Conservation (phyloP, 176 grass and related monocot genomes). For the Chloris gayana region DNA sequence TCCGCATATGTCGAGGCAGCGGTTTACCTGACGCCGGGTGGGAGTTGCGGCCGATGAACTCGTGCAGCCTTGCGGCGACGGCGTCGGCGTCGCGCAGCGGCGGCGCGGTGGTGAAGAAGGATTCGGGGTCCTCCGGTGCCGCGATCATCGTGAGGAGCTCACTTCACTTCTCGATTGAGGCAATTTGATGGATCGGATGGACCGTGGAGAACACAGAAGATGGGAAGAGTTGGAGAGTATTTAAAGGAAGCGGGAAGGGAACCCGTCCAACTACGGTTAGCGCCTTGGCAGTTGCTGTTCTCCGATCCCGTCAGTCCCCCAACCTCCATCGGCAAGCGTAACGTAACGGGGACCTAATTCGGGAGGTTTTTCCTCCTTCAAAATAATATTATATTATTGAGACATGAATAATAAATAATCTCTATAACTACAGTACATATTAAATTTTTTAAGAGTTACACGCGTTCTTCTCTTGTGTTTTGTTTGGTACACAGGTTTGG, state of each 20-base stretch:
- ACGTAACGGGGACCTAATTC: neutral
- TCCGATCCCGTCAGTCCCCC: neutral
- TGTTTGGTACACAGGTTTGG: too few species aligned
- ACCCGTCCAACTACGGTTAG: neutral
- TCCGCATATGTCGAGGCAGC: neutral
- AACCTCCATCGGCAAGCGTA: neutral
- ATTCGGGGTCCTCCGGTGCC: conserved; percentile 36
- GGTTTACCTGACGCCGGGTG: conserved; percentile 22
- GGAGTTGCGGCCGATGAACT: conserved; percentile 54
- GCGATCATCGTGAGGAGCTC: conserved; percentile 26
- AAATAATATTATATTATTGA: too few species aligned
- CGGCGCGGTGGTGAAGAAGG: conserved; percentile 64
- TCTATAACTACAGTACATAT: too few species aligned
- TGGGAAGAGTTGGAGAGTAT: too few species aligned
- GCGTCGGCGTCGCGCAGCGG: conserved; percentile 50
- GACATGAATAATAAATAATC: too few species aligned
- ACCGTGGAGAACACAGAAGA: neutral
- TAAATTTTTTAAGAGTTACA: too few species aligned
- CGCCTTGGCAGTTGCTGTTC: neutral
- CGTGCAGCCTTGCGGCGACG: conserved; percentile 37
- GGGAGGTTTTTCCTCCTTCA: too few species aligned
- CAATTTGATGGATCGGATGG: neutral
- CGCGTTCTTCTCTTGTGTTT: too few species aligned
- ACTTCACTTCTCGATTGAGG: neutral
- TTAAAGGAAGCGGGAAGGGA: conserved; percentile 19